Evolutionary conservation across 2,329 filamentous ascomycete species (phyloP), one percentile per base, ranked within the genome.

Genomic region (Penicillium italicum): DNA sequence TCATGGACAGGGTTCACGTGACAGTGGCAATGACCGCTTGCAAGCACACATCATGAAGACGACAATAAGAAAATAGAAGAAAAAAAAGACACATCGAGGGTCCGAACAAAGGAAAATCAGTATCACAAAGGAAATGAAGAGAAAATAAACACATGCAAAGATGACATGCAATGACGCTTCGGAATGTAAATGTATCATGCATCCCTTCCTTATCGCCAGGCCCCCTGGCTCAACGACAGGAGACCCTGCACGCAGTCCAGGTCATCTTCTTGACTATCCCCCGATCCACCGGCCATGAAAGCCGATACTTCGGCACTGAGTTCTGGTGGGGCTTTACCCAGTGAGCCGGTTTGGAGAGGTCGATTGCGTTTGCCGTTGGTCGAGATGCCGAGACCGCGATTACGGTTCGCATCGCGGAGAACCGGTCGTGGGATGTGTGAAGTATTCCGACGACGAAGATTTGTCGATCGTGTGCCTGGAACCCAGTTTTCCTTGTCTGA

Each of bases 401-500:
- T 64, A 24, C 65, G 58, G 50, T 69, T 72, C 5, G 71, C 56
- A 26, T 82, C 81, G 48, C 76, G 77, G 26, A 84, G 71, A 6
- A 78, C 72, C 24, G 76, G 70, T 28, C 78, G 70, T 22, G 66
- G 64, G 11, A 61, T 61, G 28, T 70, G 66, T n/a, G 66, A 67
- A 24, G 63, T 59, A 20, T 62, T 64, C 5, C 69, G 68, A 34
- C 72, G 71, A 51, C 72, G 72, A 38, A 68, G 82, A 36, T 69
- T 67, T 11, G 74, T 69, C 18, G 65, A 61, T 34, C 72, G 71
- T 22, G 77, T 79, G 4, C 78, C 78, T 2, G 82, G 82, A 38
- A 81, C 74, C 84, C 91, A 95, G 69, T 97, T 97, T 76, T 97
- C 93, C 76, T 97, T 97, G 72, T 97, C 93, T 1, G 91, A 96